Base-by-base conservation (phyloP, 805 yeast genomes). In the Nakazawaea pomicola region DNA sequence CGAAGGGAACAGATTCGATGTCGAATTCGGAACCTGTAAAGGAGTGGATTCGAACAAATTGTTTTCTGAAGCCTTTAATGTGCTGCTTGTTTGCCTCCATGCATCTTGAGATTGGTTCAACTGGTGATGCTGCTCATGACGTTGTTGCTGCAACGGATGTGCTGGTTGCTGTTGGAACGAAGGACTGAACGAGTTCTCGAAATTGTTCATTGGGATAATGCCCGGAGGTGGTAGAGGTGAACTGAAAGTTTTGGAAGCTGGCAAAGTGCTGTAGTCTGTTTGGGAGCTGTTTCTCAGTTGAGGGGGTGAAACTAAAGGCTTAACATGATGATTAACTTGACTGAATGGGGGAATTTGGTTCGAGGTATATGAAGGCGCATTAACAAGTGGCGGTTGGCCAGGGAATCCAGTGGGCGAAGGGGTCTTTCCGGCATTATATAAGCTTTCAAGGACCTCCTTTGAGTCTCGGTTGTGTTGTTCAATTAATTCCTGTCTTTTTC, bases 211-310 rank as follows among this genome's bases (percentile, higher is more conserved):
- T 41, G 19, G 27, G 21, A 28, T 16, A n/a, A 34, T 30, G 16
- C 36, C 35, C 21, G 33, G 37, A 21, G 36, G 28, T n/a, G 33
- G 35, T 14, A 33, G 33, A n/a, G 27, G 33, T 23, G 33, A 14
- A 19, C 21, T n/a, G 17, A 17, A 33, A 33, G 29, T 43, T 36
- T 7, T 27, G 36, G 23, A 41, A 6, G 33, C 34, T 19, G 18
- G 47, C 30, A n/a, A 25, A 21, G 20, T 37, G 32, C 15, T 44
- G 6, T 54, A 49, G 15, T 52, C 49, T 11, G 65, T 64, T 31
- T 55, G 61, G 11, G 64, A 63, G 16, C 54, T 65, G 46, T 60
- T 64, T 29, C 60, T 57, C 49, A 57, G 69, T 33, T 58, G 64
- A 43, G 63, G 49, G 19, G 61, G 43, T 35, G 55, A 64, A 36